Conservation (phyloP, 768 basidiomycete genomes). For the Cystofilobasidium ferigula region DNA sequence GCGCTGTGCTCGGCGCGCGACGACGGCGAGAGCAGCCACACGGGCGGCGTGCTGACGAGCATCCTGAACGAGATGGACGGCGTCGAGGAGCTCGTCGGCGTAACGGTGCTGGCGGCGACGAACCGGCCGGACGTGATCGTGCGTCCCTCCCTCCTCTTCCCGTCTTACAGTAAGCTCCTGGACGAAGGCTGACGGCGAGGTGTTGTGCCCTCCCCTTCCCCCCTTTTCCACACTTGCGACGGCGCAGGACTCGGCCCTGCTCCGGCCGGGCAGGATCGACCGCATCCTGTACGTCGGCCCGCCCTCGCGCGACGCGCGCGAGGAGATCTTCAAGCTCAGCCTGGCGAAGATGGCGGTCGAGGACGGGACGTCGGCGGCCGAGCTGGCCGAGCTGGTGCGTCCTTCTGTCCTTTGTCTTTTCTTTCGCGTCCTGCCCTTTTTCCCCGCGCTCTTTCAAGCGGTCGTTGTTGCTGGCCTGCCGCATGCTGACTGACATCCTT, state of each 20-base stretch:
- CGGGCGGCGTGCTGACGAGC: constrained; percentile 84
- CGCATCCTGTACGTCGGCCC: constrained; percentile 89
- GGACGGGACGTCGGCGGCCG: constrained; percentile 52
- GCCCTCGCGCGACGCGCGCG: constrained; percentile 64
- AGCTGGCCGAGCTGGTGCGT: constrained; percentile 59
- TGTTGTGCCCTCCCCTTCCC: neutral
- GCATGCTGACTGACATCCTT: neutral
- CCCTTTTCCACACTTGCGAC: neutral
- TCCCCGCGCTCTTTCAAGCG: neutral
- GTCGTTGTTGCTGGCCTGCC: constrained; percentile 53
- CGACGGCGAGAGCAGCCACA: constrained; percentile 49
- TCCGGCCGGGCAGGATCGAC: constrained; percentile 90
- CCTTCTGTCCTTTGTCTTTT: neutral
- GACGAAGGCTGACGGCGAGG: too few relatives aligned
- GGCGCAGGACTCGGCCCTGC: constrained; percentile 75
- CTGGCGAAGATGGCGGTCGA: constrained; percentile 70
- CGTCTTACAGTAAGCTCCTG: too few relatives aligned
- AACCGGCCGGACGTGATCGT: constrained; percentile 89
- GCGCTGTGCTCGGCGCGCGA: constrained; percentile 72
- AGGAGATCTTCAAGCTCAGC: constrained; percentile 74
- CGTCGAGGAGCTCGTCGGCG: constrained; percentile 83
- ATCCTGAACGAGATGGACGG: constrained; percentile 98
- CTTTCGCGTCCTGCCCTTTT: neutral
- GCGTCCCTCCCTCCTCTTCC: constrained; percentile 35
- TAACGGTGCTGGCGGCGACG: constrained; percentile 92